Percentiles rank a stretch among this genome's conserved stretches.
phyloP scores from a whole-genome alignment of 306 rosid genomes.

The Trifolium pratense region DNA sequence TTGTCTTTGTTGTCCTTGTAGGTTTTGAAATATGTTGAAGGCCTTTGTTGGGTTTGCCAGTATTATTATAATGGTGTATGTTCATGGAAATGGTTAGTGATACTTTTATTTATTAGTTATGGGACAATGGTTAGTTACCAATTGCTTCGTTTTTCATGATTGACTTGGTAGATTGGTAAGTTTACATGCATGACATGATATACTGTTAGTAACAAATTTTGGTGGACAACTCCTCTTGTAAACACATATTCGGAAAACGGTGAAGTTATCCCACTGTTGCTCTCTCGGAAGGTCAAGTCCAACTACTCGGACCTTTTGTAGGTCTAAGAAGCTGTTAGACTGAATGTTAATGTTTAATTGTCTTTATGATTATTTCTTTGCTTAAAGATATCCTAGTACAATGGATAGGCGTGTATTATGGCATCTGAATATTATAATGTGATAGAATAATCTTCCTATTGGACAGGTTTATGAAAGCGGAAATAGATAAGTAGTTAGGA shows the following conservation, averaged over 20 bases:
- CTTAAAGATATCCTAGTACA: constrained; percentile 19
- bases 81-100: constrained; percentile 92
- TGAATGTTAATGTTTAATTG: constrained; percentile 22
- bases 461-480: neutral
- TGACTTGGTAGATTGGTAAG: constrained; percentile 19
- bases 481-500: neutral
- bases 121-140: neutral
- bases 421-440: constrained; percentile 27
- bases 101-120: constrained; percentile 11
- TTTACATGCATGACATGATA: constrained; percentile 30
- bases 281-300: constrained; percentile 21
- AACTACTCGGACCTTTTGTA: constrained; percentile 23
- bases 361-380: constrained; percentile 9
- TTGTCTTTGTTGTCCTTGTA: constrained; percentile 48
- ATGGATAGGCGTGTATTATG: constrained; percentile 25
- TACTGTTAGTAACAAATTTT: constrained; percentile 25
- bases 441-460: neutral
- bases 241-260: neutral
- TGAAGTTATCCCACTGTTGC: constrained; percentile 12
- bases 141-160: constrained; percentile 5
- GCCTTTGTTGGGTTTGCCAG: constrained; percentile 96
- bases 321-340: constrained; percentile 22
- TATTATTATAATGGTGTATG: constrained; percentile 95
- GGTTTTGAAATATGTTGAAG: constrained; percentile 92
- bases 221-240: constrained; percentile 11